A percentile compares a stretch with the other conserved stretches of the same genome.
phyloP scores from a whole-genome alignment of 1,139 yeast genomes.

The Yamadazyma taylorii region DNA sequence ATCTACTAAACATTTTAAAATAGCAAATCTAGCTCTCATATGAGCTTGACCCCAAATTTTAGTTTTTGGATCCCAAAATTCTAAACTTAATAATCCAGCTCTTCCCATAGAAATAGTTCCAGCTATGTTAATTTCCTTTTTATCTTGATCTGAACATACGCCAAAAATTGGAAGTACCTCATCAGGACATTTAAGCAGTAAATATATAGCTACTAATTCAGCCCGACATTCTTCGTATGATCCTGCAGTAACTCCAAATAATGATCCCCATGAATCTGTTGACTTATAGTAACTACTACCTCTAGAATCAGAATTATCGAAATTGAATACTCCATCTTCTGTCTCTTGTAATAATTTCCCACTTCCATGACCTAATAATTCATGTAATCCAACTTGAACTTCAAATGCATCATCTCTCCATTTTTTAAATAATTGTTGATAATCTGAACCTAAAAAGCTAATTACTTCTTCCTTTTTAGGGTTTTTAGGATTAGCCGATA shows the following conservation, averaged over 20 bases:
- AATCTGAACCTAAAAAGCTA: conserved; percentile 57
- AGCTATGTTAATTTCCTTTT: conserved; percentile 61
- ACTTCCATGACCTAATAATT: conserved; percentile 88
- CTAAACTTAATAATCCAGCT: conserved; percentile 80
- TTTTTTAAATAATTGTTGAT: conserved; percentile 60
- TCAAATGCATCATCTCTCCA: conserved; percentile 84
- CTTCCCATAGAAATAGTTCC: conserved; percentile 82
- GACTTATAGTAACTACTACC: conserved; percentile 68
- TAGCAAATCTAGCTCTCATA: conserved; percentile 89
- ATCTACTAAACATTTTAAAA: conserved; percentile 69
- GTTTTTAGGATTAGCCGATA: conserved; percentile 64
- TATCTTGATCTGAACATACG: conserved; percentile 53
- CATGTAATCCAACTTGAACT: conserved; percentile 92
- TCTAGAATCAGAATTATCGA: conserved; percentile 67
- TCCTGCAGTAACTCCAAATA: conserved; percentile 80
- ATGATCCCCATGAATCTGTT: conserved; percentile 88
- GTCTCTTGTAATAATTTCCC: conserved; percentile 76
- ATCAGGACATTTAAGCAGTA: conserved; percentile 60
- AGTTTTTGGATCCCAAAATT: conserved; percentile 81
- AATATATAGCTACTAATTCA: conserved; percentile 81
- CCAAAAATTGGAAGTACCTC: conserved; percentile 74
- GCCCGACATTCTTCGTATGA: conserved; percentile 93
- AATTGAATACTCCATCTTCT: conserved; percentile 65
- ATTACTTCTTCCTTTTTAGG: conserved; percentile 67
- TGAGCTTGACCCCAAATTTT: conserved; percentile 95